Conservation (phyloP, 371 early-diverging fungal genomes). For the Smittium culicis region DNA sequence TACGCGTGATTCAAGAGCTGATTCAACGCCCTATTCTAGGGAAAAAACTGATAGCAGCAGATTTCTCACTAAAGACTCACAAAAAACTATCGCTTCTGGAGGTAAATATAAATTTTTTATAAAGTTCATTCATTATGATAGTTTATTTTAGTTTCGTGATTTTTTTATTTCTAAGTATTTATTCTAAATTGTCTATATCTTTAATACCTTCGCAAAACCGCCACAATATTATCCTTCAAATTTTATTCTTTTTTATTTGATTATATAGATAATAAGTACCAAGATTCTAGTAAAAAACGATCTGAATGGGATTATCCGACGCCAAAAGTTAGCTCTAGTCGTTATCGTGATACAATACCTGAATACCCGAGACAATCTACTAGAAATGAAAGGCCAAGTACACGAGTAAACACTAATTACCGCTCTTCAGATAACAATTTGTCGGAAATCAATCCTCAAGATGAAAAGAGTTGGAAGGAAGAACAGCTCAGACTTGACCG, state of each 20-base stretch:
- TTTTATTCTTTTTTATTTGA: background rate
- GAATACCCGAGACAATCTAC: conserved; percentile 3
- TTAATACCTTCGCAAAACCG: too few species aligned
- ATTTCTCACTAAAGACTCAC: too few species aligned
- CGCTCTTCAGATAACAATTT: background rate
- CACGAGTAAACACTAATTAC: background rate
- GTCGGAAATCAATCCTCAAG: conserved; percentile 12
- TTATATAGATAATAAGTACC: background rate
- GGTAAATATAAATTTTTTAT: too few species aligned
- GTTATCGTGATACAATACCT: conserved; percentile 4
- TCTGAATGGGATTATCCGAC: conserved; percentile 13
- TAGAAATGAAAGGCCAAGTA: background rate
- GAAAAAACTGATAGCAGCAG: too few species aligned
- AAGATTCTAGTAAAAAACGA: background rate
- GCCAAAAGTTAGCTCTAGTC: conserved; percentile 6
- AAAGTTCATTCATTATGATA: too few species aligned
- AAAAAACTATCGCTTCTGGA: too few species aligned
- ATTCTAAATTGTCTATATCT: too few species aligned
- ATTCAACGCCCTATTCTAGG: too few species aligned
- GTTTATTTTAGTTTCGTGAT: too few species aligned
- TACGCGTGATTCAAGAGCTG: too few species aligned
- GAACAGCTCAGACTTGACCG: conserved; percentile 79
- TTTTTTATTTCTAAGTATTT: too few species aligned
- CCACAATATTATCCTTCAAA: too few species aligned
- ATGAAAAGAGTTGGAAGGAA: conserved; percentile 52